Conservation (phyloP, 352 stramenopile genomes). For the Globisporangium iwayamae region DNA sequence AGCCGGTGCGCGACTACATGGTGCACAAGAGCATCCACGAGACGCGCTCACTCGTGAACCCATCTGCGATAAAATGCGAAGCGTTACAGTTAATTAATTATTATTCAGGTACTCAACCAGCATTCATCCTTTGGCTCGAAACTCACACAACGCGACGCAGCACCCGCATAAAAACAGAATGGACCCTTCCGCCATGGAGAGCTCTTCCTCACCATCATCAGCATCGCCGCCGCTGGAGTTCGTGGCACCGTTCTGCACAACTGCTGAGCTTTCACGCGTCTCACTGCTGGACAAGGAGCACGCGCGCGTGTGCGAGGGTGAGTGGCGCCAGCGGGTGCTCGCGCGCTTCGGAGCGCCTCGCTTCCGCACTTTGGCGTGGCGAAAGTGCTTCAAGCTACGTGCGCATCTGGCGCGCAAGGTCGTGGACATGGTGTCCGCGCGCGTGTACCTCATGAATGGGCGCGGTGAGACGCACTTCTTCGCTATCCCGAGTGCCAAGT, state of each 20-base stretch:
- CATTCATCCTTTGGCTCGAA: no score
- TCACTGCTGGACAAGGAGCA: constrained; percentile 48
- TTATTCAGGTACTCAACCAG: no score
- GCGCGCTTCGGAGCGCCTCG: constrained; percentile 46
- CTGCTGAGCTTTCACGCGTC: constrained; percentile 38
- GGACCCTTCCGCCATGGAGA: neutral
- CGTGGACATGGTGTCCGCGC: constrained; percentile 50
- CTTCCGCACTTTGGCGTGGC: constrained; percentile 52
- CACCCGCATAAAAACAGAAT: neutral
- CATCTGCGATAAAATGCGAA: no score
- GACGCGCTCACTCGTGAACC: constrained; percentile 3
- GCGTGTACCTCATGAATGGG: constrained; percentile 84
- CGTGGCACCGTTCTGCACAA: constrained; percentile 45
- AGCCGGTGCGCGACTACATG: constrained; percentile 13
- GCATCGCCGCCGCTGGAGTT: constrained; percentile 24
- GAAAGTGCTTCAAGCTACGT: constrained; percentile 63
- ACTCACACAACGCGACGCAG: no score
- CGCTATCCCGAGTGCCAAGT: constrained; percentile 38
- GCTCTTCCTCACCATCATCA: neutral
- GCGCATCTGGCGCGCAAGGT: constrained; percentile 59
- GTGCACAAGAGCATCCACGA: neutral
- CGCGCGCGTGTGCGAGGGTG: constrained; percentile 39
- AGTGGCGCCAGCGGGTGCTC: constrained; percentile 62
- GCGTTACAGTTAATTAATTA: no score
- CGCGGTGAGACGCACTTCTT: constrained; percentile 72